These are phyloP conservation scores for Aspergillus ochraceoroseus DNA, from an alignment of 2,329 filamentous ascomycete species.

Conservation along the genomic window DNA sequence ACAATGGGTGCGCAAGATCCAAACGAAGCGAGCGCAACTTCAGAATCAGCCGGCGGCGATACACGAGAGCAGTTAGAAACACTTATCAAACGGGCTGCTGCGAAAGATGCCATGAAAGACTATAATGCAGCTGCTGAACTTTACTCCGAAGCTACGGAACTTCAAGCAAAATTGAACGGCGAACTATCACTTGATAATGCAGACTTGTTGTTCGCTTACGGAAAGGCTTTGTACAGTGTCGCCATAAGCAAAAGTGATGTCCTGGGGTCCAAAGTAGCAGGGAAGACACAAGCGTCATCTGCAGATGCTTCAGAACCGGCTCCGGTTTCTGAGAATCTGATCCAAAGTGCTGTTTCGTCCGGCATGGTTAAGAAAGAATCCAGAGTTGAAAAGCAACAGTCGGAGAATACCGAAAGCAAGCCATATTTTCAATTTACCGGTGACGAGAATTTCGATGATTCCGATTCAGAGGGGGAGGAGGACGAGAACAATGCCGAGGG, in stretches of 20 bases:
- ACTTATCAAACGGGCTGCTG: slow-evolving; percentile 71
- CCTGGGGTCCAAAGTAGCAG: slow-evolving; percentile 71
- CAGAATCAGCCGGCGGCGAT: slow-evolving; percentile 26
- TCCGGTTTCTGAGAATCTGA: slow-evolving; percentile 19
- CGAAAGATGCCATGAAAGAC: slow-evolving; percentile 84
- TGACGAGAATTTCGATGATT: slow-evolving; percentile 87
- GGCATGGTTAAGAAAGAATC: slow-evolving; percentile 19
- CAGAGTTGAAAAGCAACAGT: slow-evolving; percentile 17
- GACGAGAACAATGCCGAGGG: slow-evolving; percentile 38
- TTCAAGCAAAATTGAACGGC: slow-evolving; percentile 87
- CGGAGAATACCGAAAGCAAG: slow-evolving; percentile 38
- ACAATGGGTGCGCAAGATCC: slow-evolving; percentile 26
- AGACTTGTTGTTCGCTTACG: slow-evolving; percentile 90
- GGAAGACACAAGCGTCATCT: slow-evolving; percentile 53
- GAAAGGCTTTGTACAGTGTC: slow-evolving; percentile 87
- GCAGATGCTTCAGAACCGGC: slow-evolving; percentile 32
- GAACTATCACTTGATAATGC: slow-evolving; percentile 88
- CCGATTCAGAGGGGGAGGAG: slow-evolving; percentile 54
- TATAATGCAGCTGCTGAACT: slow-evolving; percentile 80
- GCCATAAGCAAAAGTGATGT: slow-evolving; percentile 94
- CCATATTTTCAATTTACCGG: slow-evolving; percentile 87
- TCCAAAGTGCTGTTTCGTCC: slow-evolving; percentile 26
- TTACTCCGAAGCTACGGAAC: slow-evolving; percentile 80
- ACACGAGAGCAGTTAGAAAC: slow-evolving; percentile 65
- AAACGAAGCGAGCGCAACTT: slow-evolving; percentile 15